Evolutionary conservation across 805 yeast genomes (phyloP).

Genomic region (Metschnikowia noctiluminum): DNA sequence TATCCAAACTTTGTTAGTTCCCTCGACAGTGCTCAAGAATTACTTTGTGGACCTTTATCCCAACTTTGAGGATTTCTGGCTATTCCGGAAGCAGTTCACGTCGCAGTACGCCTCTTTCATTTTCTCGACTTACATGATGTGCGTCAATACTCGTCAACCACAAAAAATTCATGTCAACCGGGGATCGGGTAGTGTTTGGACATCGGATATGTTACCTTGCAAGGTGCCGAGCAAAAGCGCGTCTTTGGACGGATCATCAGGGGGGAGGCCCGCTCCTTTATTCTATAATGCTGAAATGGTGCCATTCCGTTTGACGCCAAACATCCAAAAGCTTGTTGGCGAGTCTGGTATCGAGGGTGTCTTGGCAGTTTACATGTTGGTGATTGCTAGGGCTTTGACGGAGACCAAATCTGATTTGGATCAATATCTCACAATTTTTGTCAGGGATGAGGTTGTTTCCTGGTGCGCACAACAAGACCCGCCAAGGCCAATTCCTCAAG

Average conservation of each 20-base stretch:
- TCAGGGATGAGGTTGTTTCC: conserved; percentile 90
- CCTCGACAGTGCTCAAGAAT: conserved; percentile 75
- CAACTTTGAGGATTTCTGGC: conserved; percentile 92
- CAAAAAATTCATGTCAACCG: conserved; percentile 83
- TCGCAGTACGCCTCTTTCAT: conserved; percentile 92
- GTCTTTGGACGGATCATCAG: conserved; percentile 44
- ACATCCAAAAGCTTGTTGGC: conserved; percentile 89
- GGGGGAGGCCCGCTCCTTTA: conserved; percentile 67
- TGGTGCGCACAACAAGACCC: conserved; percentile 89
- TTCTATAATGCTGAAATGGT: conserved; percentile 90
- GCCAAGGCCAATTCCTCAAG: conserved; percentile 71
- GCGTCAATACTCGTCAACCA: conserved; percentile 89
- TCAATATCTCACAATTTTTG: conserved; percentile 87
- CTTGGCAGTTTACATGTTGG: conserved; percentile 76
- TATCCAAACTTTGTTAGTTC: conserved; percentile 83
- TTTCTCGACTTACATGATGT: conserved; percentile 91
- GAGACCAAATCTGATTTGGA: conserved; percentile 92
- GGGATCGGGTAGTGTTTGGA: conserved; percentile 85
- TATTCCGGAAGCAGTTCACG: conserved; percentile 91
- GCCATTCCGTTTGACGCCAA: conserved; percentile 95
- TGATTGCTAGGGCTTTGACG: conserved; percentile 81
- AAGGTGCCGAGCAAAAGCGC: conserved; percentile 60
- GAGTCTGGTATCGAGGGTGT: conserved; percentile 93
- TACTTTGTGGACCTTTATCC: conserved; percentile 69
- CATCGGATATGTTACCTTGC: conserved; percentile 93